These are phyloP conservation scores for Cercophora sp. DNA, from an alignment of 495 filamentous ascomycete genomes.

Conservation along the genomic window DNA sequence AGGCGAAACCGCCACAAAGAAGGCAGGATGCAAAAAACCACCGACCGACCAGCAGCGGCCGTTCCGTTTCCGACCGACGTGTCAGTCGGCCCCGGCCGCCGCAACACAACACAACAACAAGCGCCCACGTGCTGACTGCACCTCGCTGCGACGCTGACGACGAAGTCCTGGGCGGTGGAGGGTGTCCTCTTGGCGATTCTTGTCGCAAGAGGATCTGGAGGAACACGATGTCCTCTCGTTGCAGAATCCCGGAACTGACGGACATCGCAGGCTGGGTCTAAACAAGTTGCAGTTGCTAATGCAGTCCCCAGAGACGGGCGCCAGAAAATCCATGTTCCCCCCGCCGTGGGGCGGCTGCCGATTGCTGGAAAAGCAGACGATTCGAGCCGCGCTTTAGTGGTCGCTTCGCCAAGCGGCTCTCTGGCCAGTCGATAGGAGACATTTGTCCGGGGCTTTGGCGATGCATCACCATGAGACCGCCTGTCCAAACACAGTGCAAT, in stretches of 20 bases:
- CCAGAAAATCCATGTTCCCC: not conserved
- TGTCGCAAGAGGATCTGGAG: not conserved
- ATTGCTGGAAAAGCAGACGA: too few relatives aligned
- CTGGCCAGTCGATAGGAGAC: not conserved
- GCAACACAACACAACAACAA: too few relatives aligned
- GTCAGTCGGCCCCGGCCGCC: not conserved
- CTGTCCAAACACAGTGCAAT: too few relatives aligned
- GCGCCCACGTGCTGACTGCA: too few relatives aligned
- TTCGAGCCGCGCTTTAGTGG: too few relatives aligned
- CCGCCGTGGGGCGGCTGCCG: not conserved
- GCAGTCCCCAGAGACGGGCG: not conserved
- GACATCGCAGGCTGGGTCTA: not conserved
- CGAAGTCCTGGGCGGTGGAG: too few relatives aligned
- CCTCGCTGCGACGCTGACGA: too few relatives aligned
- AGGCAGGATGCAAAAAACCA: too few relatives aligned
- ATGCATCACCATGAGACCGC: not conserved
- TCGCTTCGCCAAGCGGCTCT: not conserved
- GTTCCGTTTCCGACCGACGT: conserved; percentile 3
- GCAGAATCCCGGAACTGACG: conserved; percentile 1
- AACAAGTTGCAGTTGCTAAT: not conserved
- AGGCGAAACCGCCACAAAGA: conserved; percentile 15
- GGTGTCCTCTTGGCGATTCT: not conserved
- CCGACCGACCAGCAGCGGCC: not conserved
- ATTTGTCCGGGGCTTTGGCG: not conserved
- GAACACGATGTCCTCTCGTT: not conserved